These are phyloP conservation scores for Tolypocladium amazonense DNA, from an alignment of 2,329 filamentous ascomycete genomes.

Conservation along the genomic window DNA sequence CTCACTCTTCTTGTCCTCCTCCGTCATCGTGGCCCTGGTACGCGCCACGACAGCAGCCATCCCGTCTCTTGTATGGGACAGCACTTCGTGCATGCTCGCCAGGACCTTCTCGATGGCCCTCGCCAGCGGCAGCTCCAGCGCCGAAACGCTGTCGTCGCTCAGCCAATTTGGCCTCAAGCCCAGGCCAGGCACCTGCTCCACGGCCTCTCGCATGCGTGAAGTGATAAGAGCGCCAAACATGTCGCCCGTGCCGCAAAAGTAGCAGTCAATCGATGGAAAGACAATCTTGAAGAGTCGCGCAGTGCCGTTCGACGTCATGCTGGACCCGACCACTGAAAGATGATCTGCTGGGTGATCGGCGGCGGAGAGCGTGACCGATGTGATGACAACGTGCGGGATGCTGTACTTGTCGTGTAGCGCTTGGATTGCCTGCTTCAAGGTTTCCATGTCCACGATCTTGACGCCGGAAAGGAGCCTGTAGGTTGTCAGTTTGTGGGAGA, in stretches of 20 bases:
- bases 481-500: background rate
- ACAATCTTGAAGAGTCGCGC: conserved; percentile 83
- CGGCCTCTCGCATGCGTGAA: conserved; percentile 77
- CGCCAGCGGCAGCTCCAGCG: conserved; percentile 70
- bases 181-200: conserved; percentile 36
- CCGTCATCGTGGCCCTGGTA: conserved; percentile 29
- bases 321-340: conserved; percentile 69
- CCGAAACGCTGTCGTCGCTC: conserved; percentile 58
- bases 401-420: conserved; percentile 65
- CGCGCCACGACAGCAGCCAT: conserved; percentile 42
- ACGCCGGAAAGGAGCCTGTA: conserved; percentile 71
- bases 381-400: conserved; percentile 85
- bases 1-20: conserved; percentile 33
- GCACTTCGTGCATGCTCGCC: conserved; percentile 82
- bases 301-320: conserved; percentile 48
- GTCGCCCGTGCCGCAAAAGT: conserved; percentile 93
- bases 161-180: conserved; percentile 56
- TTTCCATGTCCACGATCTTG: conserved; percentile 65
- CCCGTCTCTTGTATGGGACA: conserved; percentile 57
- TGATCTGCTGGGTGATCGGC: conserved; percentile 37
- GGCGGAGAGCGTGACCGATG: conserved; percentile 64
- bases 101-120: conserved; percentile 77
- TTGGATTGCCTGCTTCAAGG: conserved; percentile 63
- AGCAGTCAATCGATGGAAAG: conserved; percentile 80
- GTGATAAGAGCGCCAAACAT: conserved; percentile 95